These are phyloP conservation scores for Olyra latifolia DNA, from an alignment of 176 grass and related monocot genomes.

Conservation along the genomic window DNA sequence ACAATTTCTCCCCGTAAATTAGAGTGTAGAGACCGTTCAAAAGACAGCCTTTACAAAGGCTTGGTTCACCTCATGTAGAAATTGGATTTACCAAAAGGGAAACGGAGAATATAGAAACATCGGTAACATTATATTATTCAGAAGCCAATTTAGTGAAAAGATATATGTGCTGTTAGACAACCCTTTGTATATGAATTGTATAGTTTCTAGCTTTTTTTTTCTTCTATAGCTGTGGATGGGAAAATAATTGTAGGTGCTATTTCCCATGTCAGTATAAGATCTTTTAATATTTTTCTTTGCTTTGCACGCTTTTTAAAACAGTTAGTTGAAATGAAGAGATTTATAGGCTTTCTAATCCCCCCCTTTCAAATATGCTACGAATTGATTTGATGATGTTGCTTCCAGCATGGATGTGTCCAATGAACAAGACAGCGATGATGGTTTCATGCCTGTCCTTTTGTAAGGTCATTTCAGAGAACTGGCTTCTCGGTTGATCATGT, in stretches of 20 bases:
- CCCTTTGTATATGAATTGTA: neutral
- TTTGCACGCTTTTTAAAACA: neutral
- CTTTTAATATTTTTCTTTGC: neutral
- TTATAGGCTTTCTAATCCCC: neutral
- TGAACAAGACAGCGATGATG: conserved; percentile 14
- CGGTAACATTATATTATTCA: neutral
- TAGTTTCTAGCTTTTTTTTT: neutral
- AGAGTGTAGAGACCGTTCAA: neutral
- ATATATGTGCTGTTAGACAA: neutral
- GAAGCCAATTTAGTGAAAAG: neutral
- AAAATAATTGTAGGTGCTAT: neutral
- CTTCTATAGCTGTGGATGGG: neutral
- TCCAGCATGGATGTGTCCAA: neutral
- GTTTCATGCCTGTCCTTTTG: neutral
- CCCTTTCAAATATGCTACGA: conserved; percentile 7
- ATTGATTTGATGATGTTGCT: conserved; percentile 18
- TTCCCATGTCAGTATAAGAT: neutral
- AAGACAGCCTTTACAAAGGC: neutral
- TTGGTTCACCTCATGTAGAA: neutral
- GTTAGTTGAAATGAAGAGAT: neutral
- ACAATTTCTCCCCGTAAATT: neutral
- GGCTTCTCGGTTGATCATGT: conserved; percentile 23
- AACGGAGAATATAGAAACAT: neutral
- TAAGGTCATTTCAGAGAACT: conserved; percentile 15
- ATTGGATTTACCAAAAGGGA: neutral